Conservation (phyloP, 2,329 filamentous ascomycete genomes). For the Phaeosphaeria sp. region DNA sequence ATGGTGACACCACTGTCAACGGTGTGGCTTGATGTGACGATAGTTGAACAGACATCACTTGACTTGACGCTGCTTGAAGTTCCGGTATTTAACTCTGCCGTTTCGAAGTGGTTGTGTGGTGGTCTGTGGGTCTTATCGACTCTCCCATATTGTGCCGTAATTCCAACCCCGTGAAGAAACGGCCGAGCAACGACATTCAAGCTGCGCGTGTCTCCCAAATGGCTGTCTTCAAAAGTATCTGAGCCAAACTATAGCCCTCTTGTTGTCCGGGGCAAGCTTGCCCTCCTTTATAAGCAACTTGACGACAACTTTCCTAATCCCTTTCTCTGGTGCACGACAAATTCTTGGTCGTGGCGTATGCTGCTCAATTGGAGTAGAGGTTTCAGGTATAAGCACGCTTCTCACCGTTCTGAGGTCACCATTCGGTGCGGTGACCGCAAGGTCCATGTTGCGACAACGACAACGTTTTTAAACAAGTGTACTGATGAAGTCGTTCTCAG, state of each 20-base stretch:
- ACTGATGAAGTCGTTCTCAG: too few species aligned
- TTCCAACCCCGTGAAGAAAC: too few species aligned
- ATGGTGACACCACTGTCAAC: too few species aligned
- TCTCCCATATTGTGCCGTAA: too few species aligned
- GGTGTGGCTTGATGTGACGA: too few species aligned
- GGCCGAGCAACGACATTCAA: too few species aligned
- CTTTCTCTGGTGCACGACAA: not conserved
- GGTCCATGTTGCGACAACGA: not conserved
- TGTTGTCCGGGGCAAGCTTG: not conserved
- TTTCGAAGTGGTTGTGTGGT: too few species aligned
- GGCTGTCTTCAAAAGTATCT: not conserved
- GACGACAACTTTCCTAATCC: not conserved
- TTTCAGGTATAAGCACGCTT: not conserved
- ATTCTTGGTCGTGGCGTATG: not conserved
- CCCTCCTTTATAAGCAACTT: not conserved
- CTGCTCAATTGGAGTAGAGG: not conserved
- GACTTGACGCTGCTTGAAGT: too few species aligned
- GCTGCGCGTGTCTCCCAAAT: not conserved
- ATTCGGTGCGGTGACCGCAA: not conserved
- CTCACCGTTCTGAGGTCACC: not conserved
- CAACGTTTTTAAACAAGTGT: too few species aligned
- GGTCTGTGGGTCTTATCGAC: too few species aligned
- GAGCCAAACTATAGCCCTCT: not conserved
- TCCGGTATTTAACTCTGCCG: too few species aligned
- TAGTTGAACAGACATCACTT: too few species aligned